phyloP scores from a whole-genome alignment of 1,284 basidiomycete genomes.

The Microbotryum saponariae region DNA sequence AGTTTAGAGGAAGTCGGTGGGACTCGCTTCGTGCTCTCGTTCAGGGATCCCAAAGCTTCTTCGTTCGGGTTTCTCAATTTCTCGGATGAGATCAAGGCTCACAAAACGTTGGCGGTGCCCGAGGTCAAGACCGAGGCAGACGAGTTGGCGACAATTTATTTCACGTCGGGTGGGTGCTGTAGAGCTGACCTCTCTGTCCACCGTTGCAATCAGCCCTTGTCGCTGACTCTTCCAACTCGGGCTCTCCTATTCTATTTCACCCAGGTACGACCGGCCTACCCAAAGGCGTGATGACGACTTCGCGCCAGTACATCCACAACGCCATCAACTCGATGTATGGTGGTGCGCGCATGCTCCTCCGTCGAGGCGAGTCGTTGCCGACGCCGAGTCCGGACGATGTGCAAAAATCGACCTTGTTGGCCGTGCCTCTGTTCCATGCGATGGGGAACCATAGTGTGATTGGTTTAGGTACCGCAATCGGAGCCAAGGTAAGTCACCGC shows the following conservation, averaged over 20 bases:
- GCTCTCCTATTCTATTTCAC: too few relatives aligned
- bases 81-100: conserved; percentile 8
- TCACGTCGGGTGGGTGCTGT: conserved; percentile 36
- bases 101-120: conserved; percentile 7
- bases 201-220: too few relatives aligned
- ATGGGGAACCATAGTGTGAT: conserved; percentile 45
- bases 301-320: conserved; percentile 48
- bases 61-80: conserved; percentile 3
- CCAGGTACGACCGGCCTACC: conserved; percentile 51
- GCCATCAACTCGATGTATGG: conserved; percentile 30
- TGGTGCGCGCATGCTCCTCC: conserved; percentile 41
- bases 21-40: conserved; percentile 16
- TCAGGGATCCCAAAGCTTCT: background rate
- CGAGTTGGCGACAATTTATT: conserved; percentile 46
- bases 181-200: too few relatives aligned
- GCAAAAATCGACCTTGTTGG: conserved; percentile 47
- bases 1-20: background rate
- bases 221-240: too few relatives aligned
- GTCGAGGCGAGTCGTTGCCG: conserved; percentile 45
- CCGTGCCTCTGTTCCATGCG: conserved; percentile 50
- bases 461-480: conserved; percentile 47
- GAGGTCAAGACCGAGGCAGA: conserved; percentile 41
- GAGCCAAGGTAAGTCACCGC: conserved; percentile 42
- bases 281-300: conserved; percentile 54
- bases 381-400: conserved; percentile 39